phyloP scores from a whole-genome alignment of 169 alveolate species.

The Plasmodium vivax region DNA sequence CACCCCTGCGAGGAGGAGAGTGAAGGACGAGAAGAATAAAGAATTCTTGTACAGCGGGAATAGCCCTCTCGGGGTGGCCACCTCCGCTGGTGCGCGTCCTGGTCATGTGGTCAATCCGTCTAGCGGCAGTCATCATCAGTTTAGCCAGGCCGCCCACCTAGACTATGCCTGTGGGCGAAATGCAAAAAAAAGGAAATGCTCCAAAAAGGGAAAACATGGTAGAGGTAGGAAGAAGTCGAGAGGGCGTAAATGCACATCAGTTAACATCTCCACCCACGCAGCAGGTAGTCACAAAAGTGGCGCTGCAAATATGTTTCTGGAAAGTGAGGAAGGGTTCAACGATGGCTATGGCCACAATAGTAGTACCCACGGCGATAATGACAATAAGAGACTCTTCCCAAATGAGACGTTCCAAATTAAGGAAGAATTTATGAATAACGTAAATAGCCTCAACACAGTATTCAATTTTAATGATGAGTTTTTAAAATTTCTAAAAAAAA shows the following conservation, averaged over 20 bases:
- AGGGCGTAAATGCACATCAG: neutral
- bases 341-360: neutral
- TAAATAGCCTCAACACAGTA: slow-evolving; percentile 57
- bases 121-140: neutral
- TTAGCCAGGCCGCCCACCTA: neutral
- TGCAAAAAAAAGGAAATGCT: neutral
- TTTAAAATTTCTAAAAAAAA: slow-evolving; percentile 28
- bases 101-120: neutral
- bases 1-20: neutral
- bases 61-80: neutral
- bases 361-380: neutral
- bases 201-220: neutral
- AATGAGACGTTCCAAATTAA: slow-evolving; percentile 55
- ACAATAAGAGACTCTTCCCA: slow-evolving; percentile 8
- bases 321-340: neutral
- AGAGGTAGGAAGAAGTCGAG: neutral
- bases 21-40: neutral
- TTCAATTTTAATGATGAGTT: slow-evolving; percentile 68
- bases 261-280: neutral
- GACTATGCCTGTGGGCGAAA: neutral
- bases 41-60: neutral
- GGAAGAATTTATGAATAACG: slow-evolving; percentile 58
- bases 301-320: neutral
- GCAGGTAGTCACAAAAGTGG: neutral
- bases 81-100: neutral